These are phyloP conservation scores for Candida verbasci DNA, from an alignment of 805 yeast genomes.

Conservation along the genomic window DNA sequence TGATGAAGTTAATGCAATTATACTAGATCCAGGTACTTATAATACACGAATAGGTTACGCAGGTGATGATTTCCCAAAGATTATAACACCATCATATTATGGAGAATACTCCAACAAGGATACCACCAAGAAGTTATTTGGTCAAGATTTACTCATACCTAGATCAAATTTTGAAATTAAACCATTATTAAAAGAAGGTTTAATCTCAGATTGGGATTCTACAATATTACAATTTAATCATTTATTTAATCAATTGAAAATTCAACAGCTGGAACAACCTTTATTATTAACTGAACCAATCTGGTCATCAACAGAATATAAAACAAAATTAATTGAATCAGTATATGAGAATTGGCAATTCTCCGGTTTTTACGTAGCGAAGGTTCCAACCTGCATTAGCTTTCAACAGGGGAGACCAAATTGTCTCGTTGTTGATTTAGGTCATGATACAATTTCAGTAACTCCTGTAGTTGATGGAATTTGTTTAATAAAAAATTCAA, in stretches of 20 bases:
- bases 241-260: constrained; percentile 45
- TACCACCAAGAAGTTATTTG: constrained; percentile 23
- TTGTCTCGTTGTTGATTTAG: constrained; percentile 81
- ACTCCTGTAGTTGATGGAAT: constrained; percentile 84
- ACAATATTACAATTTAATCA: constrained; percentile 70
- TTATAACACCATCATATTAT: constrained; percentile 68
- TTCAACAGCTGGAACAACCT: constrained; percentile 66
- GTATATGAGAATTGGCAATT: constrained; percentile 64
- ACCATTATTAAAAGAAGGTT: constrained; percentile 56
- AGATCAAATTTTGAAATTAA: constrained; percentile 47
- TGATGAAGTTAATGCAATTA: constrained; percentile 88
- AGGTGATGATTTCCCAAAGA: constrained; percentile 84
- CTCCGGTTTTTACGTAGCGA: constrained; percentile 78
- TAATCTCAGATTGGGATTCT: constrained; percentile 81
- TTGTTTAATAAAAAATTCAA: constrained; percentile 64
- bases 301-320: constrained; percentile 69
- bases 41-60: constrained; percentile 85
- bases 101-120: constrained; percentile 12
- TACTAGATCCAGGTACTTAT: constrained; percentile 86
- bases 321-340: constrained; percentile 66
- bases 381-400: constrained; percentile 82
- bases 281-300: constrained; percentile 81
- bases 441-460: constrained; percentile 71
- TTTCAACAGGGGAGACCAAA: constrained; percentile 87
- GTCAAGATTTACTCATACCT: constrained; percentile 47